Percentiles rank a stretch among this genome's conserved stretches.
phyloP scores from a whole-genome alignment of 2,329 filamentous ascomycete genomes.

The Trichoderma sp. region DNA sequence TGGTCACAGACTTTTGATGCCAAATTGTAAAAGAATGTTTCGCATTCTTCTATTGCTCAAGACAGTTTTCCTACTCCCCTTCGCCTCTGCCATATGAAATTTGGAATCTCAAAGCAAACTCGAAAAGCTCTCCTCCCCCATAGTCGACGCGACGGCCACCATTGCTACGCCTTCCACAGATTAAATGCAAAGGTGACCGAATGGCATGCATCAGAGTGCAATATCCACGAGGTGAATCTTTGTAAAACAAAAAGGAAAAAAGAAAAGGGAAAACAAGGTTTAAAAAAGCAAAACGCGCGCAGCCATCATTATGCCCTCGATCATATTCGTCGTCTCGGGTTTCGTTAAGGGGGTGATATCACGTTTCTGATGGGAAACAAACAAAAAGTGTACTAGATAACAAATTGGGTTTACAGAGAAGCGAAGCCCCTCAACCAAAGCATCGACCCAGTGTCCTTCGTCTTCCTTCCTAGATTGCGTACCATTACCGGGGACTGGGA shows the following conservation, averaged over 20 bases:
- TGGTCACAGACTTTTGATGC: not conserved
- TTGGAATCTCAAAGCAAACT: not conserved
- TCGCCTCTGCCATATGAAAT: slow-evolving; percentile 16
- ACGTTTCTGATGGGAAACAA: slow-evolving; percentile 17
- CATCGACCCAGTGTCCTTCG: slow-evolving; percentile 17
- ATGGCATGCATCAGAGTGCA: slow-evolving; percentile 8
- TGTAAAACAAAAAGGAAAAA: slow-evolving; percentile 19
- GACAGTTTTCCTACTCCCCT: slow-evolving; percentile 16
- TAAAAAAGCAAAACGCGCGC: not conserved
- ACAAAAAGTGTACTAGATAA: slow-evolving; percentile 31
- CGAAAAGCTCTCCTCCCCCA: not conserved
- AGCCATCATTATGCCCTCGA: slow-evolving; percentile 22
- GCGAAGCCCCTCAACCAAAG: slow-evolving; percentile 26
- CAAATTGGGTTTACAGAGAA: slow-evolving; percentile 34
- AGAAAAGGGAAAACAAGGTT: not conserved
- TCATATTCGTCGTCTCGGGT: slow-evolving; percentile 25
- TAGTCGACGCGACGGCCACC: slow-evolving; percentile 1
- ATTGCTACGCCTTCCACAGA: slow-evolving; percentile 15
- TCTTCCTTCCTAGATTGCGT: not conserved
- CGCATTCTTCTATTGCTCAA: slow-evolving; percentile 9
- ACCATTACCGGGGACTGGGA: slow-evolving; percentile 22
- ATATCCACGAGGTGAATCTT: slow-evolving; percentile 1
- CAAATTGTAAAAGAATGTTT: not conserved
- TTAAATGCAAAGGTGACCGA: slow-evolving; percentile 11
- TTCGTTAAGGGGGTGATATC: slow-evolving; percentile 21